Percentiles rank a stretch among this genome's conserved stretches.
Evolutionary conservation across 1,139 yeast genomes (phyloP).

Genomic region (Sugiyamaella grinbergsii): DNA sequence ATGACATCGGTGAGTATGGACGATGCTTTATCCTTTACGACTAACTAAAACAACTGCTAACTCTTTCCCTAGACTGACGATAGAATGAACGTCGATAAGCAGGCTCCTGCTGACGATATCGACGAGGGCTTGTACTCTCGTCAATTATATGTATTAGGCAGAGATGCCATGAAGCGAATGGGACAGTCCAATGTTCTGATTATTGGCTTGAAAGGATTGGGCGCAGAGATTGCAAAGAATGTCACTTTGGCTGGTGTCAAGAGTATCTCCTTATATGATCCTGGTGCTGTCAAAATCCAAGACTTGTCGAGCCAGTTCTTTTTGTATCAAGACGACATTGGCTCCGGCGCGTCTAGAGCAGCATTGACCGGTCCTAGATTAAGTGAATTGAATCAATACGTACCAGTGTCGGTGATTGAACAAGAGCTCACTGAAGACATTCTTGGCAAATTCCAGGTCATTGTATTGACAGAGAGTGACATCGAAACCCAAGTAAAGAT

Average conservation of each 20-base stretch:
- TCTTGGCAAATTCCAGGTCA: slow-evolving; percentile 68
- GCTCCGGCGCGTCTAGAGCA: slow-evolving; percentile 64
- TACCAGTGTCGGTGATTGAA: slow-evolving; percentile 73
- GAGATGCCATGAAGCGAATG: slow-evolving; percentile 88
- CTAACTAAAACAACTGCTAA: not conserved
- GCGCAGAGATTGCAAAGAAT: slow-evolving; percentile 94
- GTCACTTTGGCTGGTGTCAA: slow-evolving; percentile 97
- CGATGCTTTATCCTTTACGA: too few species aligned
- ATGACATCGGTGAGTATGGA: too few species aligned
- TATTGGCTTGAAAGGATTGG: slow-evolving; percentile 87
- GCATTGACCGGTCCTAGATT: slow-evolving; percentile 63
- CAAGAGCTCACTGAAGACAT: slow-evolving; percentile 49
- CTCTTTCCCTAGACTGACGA: slow-evolving; percentile 18
- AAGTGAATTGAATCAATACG: slow-evolving; percentile 84
- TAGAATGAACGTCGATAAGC: slow-evolving; percentile 44
- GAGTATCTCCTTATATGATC: slow-evolving; percentile 85
- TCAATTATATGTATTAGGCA: slow-evolving; percentile 57
- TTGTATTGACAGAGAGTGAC: slow-evolving; percentile 77
- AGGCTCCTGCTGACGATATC: slow-evolving; percentile 60
- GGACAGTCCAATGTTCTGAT: slow-evolving; percentile 86
- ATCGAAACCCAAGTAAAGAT: slow-evolving; percentile 75
- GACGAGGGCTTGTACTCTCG: slow-evolving; percentile 96
- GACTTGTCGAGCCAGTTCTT: slow-evolving; percentile 93
- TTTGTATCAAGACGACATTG: slow-evolving; percentile 68
- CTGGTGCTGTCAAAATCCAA: slow-evolving; percentile 60